Evolutionary conservation across 23 red algal genomes (phyloP).

Genomic region (Pyropia yezoensis): DNA sequence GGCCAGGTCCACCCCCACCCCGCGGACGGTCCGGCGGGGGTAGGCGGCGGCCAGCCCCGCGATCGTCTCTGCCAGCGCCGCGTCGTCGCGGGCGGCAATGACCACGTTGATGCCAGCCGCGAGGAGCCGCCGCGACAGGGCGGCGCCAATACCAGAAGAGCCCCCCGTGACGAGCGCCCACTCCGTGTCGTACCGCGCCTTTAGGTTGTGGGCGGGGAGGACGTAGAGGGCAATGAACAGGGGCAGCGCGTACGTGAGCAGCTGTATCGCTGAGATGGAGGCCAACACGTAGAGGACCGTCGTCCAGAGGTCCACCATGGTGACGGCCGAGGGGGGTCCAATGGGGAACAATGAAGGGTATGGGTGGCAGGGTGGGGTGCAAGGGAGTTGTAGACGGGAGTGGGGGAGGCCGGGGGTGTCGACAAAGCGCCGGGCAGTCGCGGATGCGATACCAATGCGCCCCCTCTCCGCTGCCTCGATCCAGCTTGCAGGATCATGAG

Average conservation of each 20-base stretch:
- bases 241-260: neutral
- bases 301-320: no score
- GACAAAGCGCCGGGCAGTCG: no score
- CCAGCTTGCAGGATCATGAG: no score
- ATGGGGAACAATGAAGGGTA: no score
- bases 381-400: no score
- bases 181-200: slow-evolving; percentile 19
- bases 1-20: slow-evolving; percentile 46
- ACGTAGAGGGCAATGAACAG: neutral
- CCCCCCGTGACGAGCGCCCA: slow-evolving; percentile 86
- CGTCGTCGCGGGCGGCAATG: slow-evolving; percentile 50
- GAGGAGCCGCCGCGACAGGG: slow-evolving; percentile 35
- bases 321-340: no score
- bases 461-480: no score
- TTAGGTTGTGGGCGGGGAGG: neutral
- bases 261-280: no score
- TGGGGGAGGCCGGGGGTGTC: no score
- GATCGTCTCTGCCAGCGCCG: slow-evolving; percentile 17
- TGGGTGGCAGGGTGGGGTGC: no score
- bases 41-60: slow-evolving; percentile 20
- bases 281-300: no score
- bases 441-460: no score
- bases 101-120: slow-evolving; percentile 52
- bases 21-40: slow-evolving; percentile 34
- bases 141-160: slow-evolving; percentile 89